Evolutionary conservation across 176 grass and related monocot species (phyloP), one percentile per base, ranked within the genome.

Genomic region (Secale cereale): DNA sequence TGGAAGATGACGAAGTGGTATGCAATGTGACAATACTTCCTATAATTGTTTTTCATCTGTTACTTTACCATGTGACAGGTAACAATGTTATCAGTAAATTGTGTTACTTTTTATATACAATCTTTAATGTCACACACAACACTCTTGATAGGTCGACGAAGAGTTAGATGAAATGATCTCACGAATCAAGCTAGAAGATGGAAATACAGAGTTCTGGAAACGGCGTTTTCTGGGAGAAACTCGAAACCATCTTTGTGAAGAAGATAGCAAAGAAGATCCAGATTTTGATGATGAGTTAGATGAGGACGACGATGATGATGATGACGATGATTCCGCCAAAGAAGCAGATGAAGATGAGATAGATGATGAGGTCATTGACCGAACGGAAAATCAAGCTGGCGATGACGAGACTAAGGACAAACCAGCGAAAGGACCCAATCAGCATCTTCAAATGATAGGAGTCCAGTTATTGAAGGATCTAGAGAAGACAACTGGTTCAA

Each of bases 201-300:
- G 96, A 78, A 93, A 98, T 76, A 98, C 96, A 22, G 96, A 98
- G 37, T 98, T 91, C 50, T 98, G 96, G 96, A 95, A 88, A 84
- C 81, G 87, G 4, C 93, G 96, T 83, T 98, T 98, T 70, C 83
- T 98, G 78, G 96, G 96, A 74, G 93, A 98, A 91, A 95, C 85
- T 74, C 81, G 80, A 78, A 93, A 90, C 52, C 71, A 87, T 80
- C 69, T 90, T 83, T 89, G 86, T 78, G 90, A 92, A 59, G 86
- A 90, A 76, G 82, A 86, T 83, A 94, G 43, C 82, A 79, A 75
- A 80, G 62, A 65, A 35, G 73, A 90, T 48, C 70, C 83, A 78
- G 83, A 91, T 90, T 72, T 88, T 46, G 73, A 82, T 83, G 86
- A 92, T 31, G 85, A 82, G 17, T 78, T 88, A 39, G 91, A 94